Conservation (phyloP, 108 stramenopile genomes). For the Asterionellopsis glacialis region DNA sequence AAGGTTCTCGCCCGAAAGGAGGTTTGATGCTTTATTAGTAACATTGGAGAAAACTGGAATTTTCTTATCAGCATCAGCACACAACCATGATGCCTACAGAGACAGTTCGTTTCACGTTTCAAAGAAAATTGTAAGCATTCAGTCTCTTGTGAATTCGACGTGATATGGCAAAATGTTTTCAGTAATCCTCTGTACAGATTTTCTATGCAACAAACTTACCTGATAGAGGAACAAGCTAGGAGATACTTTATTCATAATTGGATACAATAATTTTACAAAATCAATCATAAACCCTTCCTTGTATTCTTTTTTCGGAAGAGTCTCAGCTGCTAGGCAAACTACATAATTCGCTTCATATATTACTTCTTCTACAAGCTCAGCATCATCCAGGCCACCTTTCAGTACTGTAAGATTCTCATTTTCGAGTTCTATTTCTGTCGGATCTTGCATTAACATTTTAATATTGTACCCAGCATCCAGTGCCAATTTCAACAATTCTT, state of each 20-base stretch:
- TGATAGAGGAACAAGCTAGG: slow-evolving; percentile 2
- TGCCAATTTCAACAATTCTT: slow-evolving; percentile 35
- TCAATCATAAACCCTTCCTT: background rate
- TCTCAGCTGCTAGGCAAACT: slow-evolving; percentile 1
- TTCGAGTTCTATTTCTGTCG: slow-evolving; percentile 21
- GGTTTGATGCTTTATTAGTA: slow-evolving; percentile 20
- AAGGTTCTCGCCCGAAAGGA: slow-evolving; percentile 10
- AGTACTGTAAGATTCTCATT: slow-evolving; percentile 19
- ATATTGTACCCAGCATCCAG: slow-evolving; percentile 49
- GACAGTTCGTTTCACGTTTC: too few species aligned
- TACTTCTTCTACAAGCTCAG: background rate
- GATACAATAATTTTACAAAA: slow-evolving; percentile 12
- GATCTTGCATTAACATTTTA: slow-evolving; percentile 14
- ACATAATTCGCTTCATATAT: slow-evolving; percentile 5
- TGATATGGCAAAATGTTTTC: too few species aligned
- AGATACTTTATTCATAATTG: background rate
- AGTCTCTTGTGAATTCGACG: too few species aligned
- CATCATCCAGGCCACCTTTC: slow-evolving; percentile 31
- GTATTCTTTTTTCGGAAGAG: slow-evolving; percentile 4
- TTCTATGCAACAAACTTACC: too few species aligned
- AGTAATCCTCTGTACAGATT: too few species aligned
- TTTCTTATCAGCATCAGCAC: slow-evolving; percentile 14
- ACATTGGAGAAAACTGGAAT: slow-evolving; percentile 32
- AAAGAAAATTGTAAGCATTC: too few species aligned
- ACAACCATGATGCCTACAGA: slow-evolving; percentile 30